Percentiles rank a stretch among this genome's conserved stretches.
Conservation (phyloP, 345 rosid genomes). For the Gossypium rotundifolium region DNA sequence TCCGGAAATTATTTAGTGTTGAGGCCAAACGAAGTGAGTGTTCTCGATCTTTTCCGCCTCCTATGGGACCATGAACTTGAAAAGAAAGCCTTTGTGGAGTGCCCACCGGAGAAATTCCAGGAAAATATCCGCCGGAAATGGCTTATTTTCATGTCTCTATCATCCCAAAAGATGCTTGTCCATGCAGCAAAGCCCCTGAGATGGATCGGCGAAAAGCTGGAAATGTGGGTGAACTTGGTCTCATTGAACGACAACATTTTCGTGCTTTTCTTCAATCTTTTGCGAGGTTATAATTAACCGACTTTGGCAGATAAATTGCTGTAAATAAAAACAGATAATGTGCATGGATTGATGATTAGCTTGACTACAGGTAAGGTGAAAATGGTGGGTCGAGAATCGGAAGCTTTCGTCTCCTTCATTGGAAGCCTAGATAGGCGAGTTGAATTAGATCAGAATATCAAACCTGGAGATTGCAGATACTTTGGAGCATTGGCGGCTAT, state of each 20-base stretch:
- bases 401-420: constrained; percentile 27
- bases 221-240: constrained; percentile 36
- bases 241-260: constrained; percentile 36
- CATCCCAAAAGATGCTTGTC: constrained; percentile 35
- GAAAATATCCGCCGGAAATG: constrained; percentile 35
- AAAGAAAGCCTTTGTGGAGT: constrained; percentile 24
- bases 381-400: constrained; percentile 32
- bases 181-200: constrained; percentile 20
- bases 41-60: constrained; percentile 30
- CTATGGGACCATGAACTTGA: constrained; percentile 22
- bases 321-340: background rate
- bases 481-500: constrained; percentile 36
- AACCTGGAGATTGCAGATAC: constrained; percentile 26
- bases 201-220: constrained; percentile 23
- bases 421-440: constrained; percentile 39
- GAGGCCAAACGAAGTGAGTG: constrained; percentile 36
- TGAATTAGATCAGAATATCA: constrained; percentile 28
- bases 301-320: background rate
- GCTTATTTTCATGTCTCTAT: constrained; percentile 46
- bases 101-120: constrained; percentile 13
- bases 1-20: constrained; percentile 25
- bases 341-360: background rate
- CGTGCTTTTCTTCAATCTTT: constrained; percentile 24
- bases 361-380: constrained; percentile 32
- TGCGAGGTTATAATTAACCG: background rate